These are phyloP conservation scores for Puccinia horiana DNA, from an alignment of 1,284 basidiomycete species.

Conservation along the genomic window DNA sequence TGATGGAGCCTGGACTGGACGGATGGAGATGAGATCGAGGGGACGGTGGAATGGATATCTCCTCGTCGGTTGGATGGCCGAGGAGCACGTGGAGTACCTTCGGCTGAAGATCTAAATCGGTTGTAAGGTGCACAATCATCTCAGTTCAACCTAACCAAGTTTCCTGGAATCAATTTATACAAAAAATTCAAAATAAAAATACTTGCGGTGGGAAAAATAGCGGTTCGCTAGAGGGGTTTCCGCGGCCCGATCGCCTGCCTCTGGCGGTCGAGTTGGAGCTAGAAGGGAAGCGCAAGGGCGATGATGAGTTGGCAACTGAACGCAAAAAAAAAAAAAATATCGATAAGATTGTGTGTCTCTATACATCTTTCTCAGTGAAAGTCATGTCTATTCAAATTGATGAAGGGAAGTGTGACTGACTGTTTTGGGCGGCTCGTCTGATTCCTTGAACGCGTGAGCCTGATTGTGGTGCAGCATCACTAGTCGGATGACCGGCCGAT, in stretches of 20 bases:
- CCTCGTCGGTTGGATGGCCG: conserved; percentile 53
- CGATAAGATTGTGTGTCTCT: not conserved
- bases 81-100: conserved; percentile 49
- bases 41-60: conserved; percentile 56
- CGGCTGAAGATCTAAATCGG: conserved; percentile 20
- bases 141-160: conserved; percentile 49
- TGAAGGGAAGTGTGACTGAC: conserved; percentile 1
- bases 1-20: conserved; percentile 45
- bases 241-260: conserved; percentile 1
- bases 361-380: not conserved
- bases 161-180: too few relatives aligned
- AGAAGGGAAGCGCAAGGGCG: conserved; percentile 36
- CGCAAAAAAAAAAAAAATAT: conserved; percentile 1
- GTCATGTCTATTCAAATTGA: not conserved
- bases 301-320: conserved; percentile 17
- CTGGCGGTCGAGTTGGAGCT: conserved; percentile 31
- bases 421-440: not conserved
- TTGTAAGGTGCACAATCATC: conserved; percentile 15
- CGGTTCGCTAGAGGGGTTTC: conserved; percentile 42
- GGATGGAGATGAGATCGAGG: conserved; percentile 50
- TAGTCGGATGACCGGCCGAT: conserved; percentile 36
- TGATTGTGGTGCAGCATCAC: conserved; percentile 24
- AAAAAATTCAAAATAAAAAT: not conserved
- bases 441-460: conserved; percentile 26
- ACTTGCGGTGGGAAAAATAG: conserved; percentile 50